phyloP scores from a whole-genome alignment of 1,284 basidiomycete genomes.

The Trichosporon ovoides region DNA sequence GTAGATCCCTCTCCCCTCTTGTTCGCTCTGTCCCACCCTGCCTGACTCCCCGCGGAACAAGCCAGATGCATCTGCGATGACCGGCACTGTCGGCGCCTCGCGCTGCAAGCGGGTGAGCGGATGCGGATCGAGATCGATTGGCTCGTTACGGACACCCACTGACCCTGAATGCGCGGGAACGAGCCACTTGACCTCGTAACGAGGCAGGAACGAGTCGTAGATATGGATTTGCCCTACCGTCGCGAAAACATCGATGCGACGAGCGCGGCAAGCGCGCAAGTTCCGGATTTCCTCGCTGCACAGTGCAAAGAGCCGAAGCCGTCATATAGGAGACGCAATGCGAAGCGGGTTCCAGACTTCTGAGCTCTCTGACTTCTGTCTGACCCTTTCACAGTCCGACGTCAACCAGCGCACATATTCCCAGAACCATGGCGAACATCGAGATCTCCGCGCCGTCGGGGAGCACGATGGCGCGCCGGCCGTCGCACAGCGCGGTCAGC shows the following conservation, averaged over 20 bases:
- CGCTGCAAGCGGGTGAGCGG: too few species aligned
- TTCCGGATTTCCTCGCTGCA: constrained; percentile 1
- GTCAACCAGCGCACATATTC: background rate
- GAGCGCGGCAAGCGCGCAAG: constrained; percentile 2
- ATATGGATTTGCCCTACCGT: background rate
- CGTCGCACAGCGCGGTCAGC: background rate
- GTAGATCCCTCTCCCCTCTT: too few species aligned
- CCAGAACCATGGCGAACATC: background rate
- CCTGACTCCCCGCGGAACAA: too few species aligned
- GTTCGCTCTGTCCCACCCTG: too few species aligned
- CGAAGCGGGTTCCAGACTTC: too few species aligned
- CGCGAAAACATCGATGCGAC: background rate
- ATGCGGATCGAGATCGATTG: too few species aligned
- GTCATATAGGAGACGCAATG: too few species aligned
- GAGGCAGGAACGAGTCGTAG: background rate
- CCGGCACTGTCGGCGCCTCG: too few species aligned
- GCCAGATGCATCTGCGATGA: too few species aligned
- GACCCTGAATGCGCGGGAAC: background rate
- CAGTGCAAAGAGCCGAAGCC: too few species aligned
- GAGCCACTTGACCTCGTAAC: background rate
- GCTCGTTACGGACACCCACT: too few species aligned
- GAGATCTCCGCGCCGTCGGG: background rate
- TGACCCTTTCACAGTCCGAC: background rate
- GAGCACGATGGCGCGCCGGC: background rate
- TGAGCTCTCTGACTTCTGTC: background rate